Evolutionary conservation across 148 eudicot genomes (phyloP).

Genomic region (Camellia sinensis): DNA sequence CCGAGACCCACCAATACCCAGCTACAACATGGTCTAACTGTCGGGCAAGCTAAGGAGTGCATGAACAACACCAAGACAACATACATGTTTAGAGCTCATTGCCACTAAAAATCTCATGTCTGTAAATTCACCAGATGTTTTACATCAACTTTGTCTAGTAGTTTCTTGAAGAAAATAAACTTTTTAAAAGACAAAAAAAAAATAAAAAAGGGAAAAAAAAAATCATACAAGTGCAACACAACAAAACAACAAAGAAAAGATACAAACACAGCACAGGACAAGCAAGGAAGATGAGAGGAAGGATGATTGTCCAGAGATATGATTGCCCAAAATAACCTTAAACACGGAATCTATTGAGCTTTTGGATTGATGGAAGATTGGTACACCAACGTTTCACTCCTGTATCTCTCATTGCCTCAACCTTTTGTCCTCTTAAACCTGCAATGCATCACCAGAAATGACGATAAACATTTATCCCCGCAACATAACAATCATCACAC

Average conservation of each 20-base stretch:
- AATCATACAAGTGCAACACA: too few species aligned
- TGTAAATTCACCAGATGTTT: not conserved
- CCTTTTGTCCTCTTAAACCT: slow-evolving; percentile 64
- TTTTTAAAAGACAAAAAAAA: not conserved
- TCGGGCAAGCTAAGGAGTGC: too few species aligned
- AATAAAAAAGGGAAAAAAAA: too few species aligned
- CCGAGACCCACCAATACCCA: too few species aligned
- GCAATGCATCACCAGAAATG: slow-evolving; percentile 20
- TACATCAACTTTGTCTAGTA: not conserved
- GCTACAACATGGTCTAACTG: too few species aligned
- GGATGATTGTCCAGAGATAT: not conserved
- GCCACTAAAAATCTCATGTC: too few species aligned
- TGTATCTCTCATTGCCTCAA: slow-evolving; percentile 51
- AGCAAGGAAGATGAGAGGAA: not conserved
- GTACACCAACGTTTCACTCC: slow-evolving; percentile 40
- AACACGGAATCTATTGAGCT: not conserved
- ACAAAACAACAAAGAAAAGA: not conserved
- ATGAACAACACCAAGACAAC: too few species aligned
- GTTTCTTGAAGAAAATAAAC: not conserved
- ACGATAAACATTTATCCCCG: not conserved
- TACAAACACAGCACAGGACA: slow-evolving; percentile 1
- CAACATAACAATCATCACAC: not conserved
- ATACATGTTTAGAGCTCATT: too few species aligned
- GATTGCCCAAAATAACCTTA: not conserved
- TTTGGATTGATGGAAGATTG: slow-evolving; percentile 27